A percentile compares a stretch with the other conserved stretches of the same genome.
Evolutionary conservation across 2,329 filamentous ascomycete species (phyloP).

Genomic region (Fusarium gaditjirri): DNA sequence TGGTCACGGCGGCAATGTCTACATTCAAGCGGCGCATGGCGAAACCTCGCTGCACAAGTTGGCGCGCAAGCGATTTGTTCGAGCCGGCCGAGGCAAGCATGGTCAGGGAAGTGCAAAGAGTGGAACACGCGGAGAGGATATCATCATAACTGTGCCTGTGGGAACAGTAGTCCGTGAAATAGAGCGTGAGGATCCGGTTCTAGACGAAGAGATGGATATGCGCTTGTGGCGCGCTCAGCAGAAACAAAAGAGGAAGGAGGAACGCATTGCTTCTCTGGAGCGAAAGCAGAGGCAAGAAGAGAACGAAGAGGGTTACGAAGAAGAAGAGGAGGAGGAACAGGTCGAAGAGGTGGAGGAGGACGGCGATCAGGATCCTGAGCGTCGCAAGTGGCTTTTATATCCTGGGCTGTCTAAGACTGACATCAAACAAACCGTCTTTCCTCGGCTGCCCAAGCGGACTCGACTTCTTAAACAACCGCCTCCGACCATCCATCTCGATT

Average conservation of each 20-base stretch:
- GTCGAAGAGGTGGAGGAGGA: slow-evolving; percentile 52
- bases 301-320: slow-evolving; percentile 25
- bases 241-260: slow-evolving; percentile 48
- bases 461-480: slow-evolving; percentile 73
- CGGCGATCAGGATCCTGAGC: slow-evolving; percentile 58
- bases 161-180: slow-evolving; percentile 91
- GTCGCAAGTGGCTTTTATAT: slow-evolving; percentile 87
- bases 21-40: slow-evolving; percentile 91
- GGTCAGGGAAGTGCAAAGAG: slow-evolving; percentile 78
- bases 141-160: slow-evolving; percentile 90
- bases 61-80: slow-evolving; percentile 77
- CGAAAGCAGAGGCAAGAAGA: slow-evolving; percentile 37
- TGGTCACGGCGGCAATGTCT: slow-evolving; percentile 89
- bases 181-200: slow-evolving; percentile 78
- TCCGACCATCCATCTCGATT: slow-evolving; percentile 77
- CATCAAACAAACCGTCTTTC: slow-evolving; percentile 64
- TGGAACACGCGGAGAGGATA: slow-evolving; percentile 85
- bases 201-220: slow-evolving; percentile 65
- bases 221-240: slow-evolving; percentile 47
- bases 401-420: slow-evolving; percentile 79
- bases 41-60: slow-evolving; percentile 96
- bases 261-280: slow-evolving; percentile 51
- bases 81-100: slow-evolving; percentile 79
- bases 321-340: slow-evolving; percentile 24
- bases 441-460: slow-evolving; percentile 62